Evolutionary conservation across 2,329 filamentous ascomycete species (phyloP), one percentile per base, ranked within the genome.

Genomic region (Colletotrichum caudatum): DNA sequence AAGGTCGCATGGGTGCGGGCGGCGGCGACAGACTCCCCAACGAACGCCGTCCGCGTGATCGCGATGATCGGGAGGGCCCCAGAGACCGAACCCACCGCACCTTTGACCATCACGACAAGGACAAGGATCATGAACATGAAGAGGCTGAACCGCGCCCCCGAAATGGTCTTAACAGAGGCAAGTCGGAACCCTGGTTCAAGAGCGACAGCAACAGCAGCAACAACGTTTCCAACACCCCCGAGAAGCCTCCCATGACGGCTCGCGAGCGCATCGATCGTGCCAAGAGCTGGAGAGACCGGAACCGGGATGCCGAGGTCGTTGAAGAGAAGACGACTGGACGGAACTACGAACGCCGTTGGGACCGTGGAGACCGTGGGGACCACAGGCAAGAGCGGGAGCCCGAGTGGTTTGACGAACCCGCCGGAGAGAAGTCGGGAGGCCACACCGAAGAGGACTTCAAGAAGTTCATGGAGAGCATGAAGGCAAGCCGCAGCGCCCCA

Each of bases 401-500:
- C 6, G 95, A 97, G 81, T 97, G 95, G 95, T 87, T 97, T 81
- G 94, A 97, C 78, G 88, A 91, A 70, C 90, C 90, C 20, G 87
- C 87, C 29, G 91, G 92, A 70, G 92, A 93, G 63, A 90, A 92
- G 76, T 84, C 88, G 46, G 89, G 92, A 76, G 88, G 87, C 6
- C 93, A 94, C 76, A 97, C 94, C 0, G 92, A 94, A 77, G 94
- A 97, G 78, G 95, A 98, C 75, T 97, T 98, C 80, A 92, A 97
- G 82, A 93, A 93, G 75, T 98, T 95, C 90, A 97, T 97, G 87
- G 94, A 97, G 76, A 88, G 88, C 74, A 97, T 97, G 94, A 95
- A 93, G 81, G 91, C 90, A 50, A 87, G 89, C 73, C 89, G 86
- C 76, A 82, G 79, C 71, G 80, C 77, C 56, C 77, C 76, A 59